Conservation (phyloP, 108 stramenopile species). For the Cyclotella cryptica region DNA sequence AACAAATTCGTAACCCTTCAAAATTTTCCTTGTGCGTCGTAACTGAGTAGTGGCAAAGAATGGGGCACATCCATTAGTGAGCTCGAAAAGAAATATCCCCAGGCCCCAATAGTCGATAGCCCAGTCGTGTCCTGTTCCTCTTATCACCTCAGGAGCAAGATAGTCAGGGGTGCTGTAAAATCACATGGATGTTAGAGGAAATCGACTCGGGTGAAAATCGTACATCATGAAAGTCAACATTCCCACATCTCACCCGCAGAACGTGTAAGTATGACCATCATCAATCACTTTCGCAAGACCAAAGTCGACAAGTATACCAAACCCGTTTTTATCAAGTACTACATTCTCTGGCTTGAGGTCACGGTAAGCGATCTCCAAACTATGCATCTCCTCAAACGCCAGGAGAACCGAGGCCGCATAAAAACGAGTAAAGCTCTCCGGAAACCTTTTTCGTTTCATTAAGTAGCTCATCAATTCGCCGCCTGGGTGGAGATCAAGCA, state of each 20-base stretch:
- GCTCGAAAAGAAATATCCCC: slow-evolving; percentile 66
- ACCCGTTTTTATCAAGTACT: slow-evolving; percentile 57
- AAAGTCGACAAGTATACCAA: slow-evolving; percentile 65
- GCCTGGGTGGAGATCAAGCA: slow-evolving; percentile 61
- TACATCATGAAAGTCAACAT: no score
- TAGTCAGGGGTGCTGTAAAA: slow-evolving; percentile 61
- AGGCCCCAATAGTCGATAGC: slow-evolving; percentile 77
- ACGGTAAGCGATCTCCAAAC: slow-evolving; percentile 70
- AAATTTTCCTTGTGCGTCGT: slow-evolving; percentile 33
- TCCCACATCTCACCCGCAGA: slow-evolving; percentile 49
- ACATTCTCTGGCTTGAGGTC: slow-evolving; percentile 74
- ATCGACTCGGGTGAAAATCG: no score
- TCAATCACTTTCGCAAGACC: slow-evolving; percentile 69
- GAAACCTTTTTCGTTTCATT: slow-evolving; percentile 27
- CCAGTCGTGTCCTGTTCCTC: slow-evolving; percentile 75
- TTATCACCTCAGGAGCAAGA: slow-evolving; percentile 61
- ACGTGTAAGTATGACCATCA: slow-evolving; percentile 58
- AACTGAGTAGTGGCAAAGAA: slow-evolving; percentile 54
- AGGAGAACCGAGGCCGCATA: slow-evolving; percentile 79
- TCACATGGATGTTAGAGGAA: not conserved
- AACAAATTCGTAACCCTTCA: slow-evolving; percentile 42
- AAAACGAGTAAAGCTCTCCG: slow-evolving; percentile 54
- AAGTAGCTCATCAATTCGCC: slow-evolving; percentile 35
- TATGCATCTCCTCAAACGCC: slow-evolving; percentile 73
- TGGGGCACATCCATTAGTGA: slow-evolving; percentile 67